Conservation (phyloP, 768 basidiomycete genomes). For the Amanita polypyramis region DNA sequence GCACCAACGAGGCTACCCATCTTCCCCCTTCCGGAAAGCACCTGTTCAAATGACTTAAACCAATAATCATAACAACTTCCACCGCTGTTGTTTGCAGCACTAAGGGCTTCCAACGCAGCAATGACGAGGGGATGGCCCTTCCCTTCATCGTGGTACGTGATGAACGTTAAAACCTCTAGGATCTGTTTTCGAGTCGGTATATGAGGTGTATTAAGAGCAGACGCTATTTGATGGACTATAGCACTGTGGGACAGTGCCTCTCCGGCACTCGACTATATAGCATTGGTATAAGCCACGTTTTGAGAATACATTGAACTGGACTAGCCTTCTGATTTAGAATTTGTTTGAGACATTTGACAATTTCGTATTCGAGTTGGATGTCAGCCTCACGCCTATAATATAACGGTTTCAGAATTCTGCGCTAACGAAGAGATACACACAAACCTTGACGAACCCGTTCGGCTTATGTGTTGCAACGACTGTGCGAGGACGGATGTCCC, state of each 20-base stretch:
- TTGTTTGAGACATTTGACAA: slow-evolving; percentile 77
- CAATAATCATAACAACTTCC: slow-evolving; percentile 72
- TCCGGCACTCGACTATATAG: slow-evolving; percentile 44
- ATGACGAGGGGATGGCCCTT: slow-evolving; percentile 60
- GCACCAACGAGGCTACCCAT: slow-evolving; percentile 96
- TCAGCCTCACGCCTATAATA: slow-evolving; percentile 49
- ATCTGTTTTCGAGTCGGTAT: slow-evolving; percentile 70
- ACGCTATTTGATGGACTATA: slow-evolving; percentile 71
- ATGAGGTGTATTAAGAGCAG: slow-evolving; percentile 73
- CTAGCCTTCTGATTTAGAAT: slow-evolving; percentile 47
- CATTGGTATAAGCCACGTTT: slow-evolving; percentile 6
- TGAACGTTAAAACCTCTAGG: slow-evolving; percentile 69
- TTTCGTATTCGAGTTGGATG: slow-evolving; percentile 70
- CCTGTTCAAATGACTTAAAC: slow-evolving; percentile 74
- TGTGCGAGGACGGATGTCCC: slow-evolving; percentile 84
- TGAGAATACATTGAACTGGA: slow-evolving; percentile 5
- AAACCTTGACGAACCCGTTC: slow-evolving; percentile 56
- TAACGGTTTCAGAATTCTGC: slow-evolving; percentile 4
- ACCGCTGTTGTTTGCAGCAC: slow-evolving; percentile 50
- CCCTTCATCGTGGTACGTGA: slow-evolving; percentile 55
- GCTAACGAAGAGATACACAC: slow-evolving; percentile 8
- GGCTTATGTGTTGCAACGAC: slow-evolving; percentile 63
- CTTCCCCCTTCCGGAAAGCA: slow-evolving; percentile 75
- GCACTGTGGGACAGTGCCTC: slow-evolving; percentile 67
- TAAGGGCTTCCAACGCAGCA: slow-evolving; percentile 64